These are phyloP conservation scores for Erysimum cheiri DNA, from an alignment of 441 rosid species.

Conservation along the genomic window DNA sequence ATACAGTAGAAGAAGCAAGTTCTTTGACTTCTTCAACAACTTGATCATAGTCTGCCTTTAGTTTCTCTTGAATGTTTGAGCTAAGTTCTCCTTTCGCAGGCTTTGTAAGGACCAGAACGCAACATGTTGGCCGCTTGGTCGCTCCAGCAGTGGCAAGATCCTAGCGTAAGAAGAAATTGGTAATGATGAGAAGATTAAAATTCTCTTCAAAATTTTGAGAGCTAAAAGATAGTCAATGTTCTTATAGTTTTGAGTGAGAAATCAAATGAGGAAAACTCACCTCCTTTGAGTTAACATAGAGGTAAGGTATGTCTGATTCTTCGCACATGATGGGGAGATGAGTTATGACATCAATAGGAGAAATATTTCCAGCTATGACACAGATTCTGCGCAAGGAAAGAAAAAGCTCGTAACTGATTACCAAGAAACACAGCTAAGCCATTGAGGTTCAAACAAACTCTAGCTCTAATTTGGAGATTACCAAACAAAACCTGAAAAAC, in stretches of 20 bases:
- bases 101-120: conserved; percentile 45
- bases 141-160: conserved; percentile 52
- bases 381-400: conserved; percentile 61
- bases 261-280: conserved; percentile 46
- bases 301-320: conserved; percentile 45
- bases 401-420: background rate
- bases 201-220: background rate
- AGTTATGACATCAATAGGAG: conserved; percentile 89
- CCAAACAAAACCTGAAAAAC: conserved; percentile 23
- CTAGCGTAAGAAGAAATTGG: conserved; percentile 13
- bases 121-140: conserved; percentile 50
- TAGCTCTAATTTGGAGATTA: conserved; percentile 8
- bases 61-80: conserved; percentile 53
- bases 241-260: background rate
- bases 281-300: conserved; percentile 82
- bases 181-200: background rate
- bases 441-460: background rate
- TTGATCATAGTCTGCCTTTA: conserved; percentile 55
- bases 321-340: conserved; percentile 52
- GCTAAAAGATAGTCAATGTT: background rate
- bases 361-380: conserved; percentile 79
- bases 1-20: conserved; percentile 52
- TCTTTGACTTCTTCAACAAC: conserved; percentile 62
- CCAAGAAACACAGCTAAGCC: background rate
- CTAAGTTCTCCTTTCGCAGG: conserved; percentile 44